Evolutionary conservation across 345 rosid genomes (phyloP).

Genomic region (Brassica carinata): DNA sequence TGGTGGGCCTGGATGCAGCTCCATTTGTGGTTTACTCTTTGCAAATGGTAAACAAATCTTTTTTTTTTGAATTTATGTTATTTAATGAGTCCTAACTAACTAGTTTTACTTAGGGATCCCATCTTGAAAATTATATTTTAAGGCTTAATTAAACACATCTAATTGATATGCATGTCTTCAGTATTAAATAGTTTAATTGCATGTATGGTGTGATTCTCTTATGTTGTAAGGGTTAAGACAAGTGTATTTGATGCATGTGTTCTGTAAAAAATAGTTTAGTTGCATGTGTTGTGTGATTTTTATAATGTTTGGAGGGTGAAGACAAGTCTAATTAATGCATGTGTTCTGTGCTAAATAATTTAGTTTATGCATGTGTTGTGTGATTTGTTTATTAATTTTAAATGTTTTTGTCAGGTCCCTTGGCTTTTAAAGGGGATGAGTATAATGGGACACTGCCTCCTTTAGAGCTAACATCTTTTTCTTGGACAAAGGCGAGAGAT

Average conservation of each 20-base stretch:
- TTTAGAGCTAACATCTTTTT: constrained; percentile 54
- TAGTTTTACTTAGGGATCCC: background rate
- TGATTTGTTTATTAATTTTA: background rate
- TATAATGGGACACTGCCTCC: constrained; percentile 75
- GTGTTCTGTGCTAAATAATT: background rate
- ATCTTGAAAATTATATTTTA: background rate
- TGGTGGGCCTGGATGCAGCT: constrained; percentile 82
- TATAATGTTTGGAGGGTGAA: background rate
- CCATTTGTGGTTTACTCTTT: constrained; percentile 45
- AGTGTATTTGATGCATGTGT: background rate
- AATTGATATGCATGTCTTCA: background rate
- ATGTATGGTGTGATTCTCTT: background rate
- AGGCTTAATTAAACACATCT: constrained; percentile 1
- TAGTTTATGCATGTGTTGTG: background rate
- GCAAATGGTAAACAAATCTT: constrained; percentile 53
- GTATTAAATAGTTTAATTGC: background rate
- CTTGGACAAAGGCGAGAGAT: constrained; percentile 65
- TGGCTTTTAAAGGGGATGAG: constrained; percentile 53
- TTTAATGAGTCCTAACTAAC: background rate
- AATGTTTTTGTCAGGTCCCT: constrained; percentile 55
- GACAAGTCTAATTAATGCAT: background rate
- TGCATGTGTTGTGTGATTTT: background rate
- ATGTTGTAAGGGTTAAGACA: background rate
- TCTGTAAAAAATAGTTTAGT: background rate
- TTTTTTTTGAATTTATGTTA: background rate